Evolutionary conservation across 164 flowering plant species (phyloP).

Genomic region (Annona cherimola): DNA sequence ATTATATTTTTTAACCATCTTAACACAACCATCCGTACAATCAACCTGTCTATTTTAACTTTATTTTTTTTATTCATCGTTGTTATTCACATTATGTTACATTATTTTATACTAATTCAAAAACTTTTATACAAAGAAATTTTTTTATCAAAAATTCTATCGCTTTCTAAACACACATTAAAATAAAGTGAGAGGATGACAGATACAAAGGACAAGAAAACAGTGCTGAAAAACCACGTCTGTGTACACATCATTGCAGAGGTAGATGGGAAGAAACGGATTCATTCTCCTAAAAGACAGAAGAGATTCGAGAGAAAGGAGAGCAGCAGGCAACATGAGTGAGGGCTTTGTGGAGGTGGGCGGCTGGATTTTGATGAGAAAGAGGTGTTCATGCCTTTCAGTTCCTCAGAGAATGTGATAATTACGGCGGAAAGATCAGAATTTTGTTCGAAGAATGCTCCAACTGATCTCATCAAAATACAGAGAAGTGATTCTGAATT

Average conservation of each 20-base stretch:
- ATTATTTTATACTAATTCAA: too few relatives aligned
- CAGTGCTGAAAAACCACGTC: too few relatives aligned
- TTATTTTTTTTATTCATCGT: too few relatives aligned
- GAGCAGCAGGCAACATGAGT: slow-evolving; percentile 29
- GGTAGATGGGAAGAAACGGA: slow-evolving; percentile 31
- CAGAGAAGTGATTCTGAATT: slow-evolving; percentile 28
- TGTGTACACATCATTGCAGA: slow-evolving; percentile 13
- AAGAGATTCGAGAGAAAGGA: slow-evolving; percentile 50
- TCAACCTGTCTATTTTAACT: too few relatives aligned
- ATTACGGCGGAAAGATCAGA: background rate
- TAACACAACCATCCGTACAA: too few relatives aligned
- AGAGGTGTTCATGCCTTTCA: slow-evolving; percentile 30
- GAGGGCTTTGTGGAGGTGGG: slow-evolving; percentile 7
- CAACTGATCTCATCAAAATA: slow-evolving; percentile 24
- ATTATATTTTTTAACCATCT: too few relatives aligned
- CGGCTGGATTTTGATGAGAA: slow-evolving; percentile 39
- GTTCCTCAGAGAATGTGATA: slow-evolving; percentile 22
- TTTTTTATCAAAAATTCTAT: too few relatives aligned
- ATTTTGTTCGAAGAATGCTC: slow-evolving; percentile 8
- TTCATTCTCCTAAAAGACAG: slow-evolving; percentile 8
- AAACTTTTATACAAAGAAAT: too few relatives aligned
- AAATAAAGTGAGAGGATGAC: too few relatives aligned
- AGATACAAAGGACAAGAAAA: too few relatives aligned
- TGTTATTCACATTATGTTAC: too few relatives aligned
- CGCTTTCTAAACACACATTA: too few relatives aligned